Base-by-base conservation (phyloP, 192 early-diverging fungal genomes). In the Rhizophagus sp. region DNA sequence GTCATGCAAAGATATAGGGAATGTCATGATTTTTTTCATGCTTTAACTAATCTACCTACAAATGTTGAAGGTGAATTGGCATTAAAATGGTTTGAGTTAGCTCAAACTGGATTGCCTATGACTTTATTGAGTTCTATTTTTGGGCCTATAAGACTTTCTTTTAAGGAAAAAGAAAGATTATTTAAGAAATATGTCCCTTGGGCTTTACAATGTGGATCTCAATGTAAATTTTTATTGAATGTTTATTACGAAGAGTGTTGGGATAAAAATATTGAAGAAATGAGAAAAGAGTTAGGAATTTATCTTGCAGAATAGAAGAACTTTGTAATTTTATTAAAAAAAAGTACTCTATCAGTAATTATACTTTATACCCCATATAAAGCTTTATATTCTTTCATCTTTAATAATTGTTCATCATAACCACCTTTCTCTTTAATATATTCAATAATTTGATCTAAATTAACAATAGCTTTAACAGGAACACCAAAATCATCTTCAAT, bases 21-120 rank as follows among this genome's bases (percentile, higher is more conserved):
- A 88, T 93, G 93, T 47, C 97, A 98, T 75, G 97, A 99, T 83
- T 96, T 98, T 83, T 97, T 93, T 81, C 98, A 99, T 82, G 91
- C 92, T 1, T 82, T 99, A 30, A 93, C 95, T 33, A 96, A 95
- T 62, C 80, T 98, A 44, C 88, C 84, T 19, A 89, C 94, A 2
- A 92, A 92, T 4, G 93, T 97, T 7, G 94, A 96, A 80, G 95
- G 92, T 47, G 98, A 99, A 88, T 87, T 98, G 72, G 96, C 93
- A 7, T 88, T 99, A 52, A 99, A 99, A 88, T 95, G 94, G 91
- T 95, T 98, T 81, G 98, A 99, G 84, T 92, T 93, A 85, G 88
- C 88, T 13, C 98, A 99, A 81, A 96, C 93, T 2, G 95, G 95
- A 3, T 82, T 99, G 69, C 98, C 98, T 15, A 92, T 99, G 83